Conservation (phyloP, 164 flowering plant genomes). For the Chimonanthus salicifolius region DNA sequence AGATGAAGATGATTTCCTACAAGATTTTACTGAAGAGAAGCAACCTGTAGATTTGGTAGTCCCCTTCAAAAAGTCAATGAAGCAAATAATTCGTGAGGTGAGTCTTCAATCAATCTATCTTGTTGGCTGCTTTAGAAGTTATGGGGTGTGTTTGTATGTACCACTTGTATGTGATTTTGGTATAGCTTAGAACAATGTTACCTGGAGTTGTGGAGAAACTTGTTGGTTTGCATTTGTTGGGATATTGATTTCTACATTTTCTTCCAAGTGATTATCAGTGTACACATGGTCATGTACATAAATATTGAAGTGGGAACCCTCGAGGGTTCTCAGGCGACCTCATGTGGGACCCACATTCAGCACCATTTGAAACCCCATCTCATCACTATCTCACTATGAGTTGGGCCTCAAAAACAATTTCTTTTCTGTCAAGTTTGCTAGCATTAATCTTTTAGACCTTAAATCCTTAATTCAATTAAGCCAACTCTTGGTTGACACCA, state of each 20-base stretch:
- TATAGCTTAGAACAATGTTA: too few relatives aligned
- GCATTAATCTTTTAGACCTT: too few relatives aligned
- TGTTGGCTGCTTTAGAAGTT: neutral
- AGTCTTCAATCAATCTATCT: neutral
- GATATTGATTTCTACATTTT: neutral
- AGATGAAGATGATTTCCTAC: conserved; percentile 66
- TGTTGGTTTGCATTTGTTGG: neutral
- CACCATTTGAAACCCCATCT: too few relatives aligned
- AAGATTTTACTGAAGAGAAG: conserved; percentile 38
- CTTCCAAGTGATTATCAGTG: neutral
- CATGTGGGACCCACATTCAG: too few relatives aligned
- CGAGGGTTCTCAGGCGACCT: too few relatives aligned
- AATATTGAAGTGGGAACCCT: too few relatives aligned
- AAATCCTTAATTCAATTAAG: too few relatives aligned
- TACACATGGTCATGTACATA: too few relatives aligned
- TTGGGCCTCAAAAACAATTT: too few relatives aligned
- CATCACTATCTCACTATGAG: too few relatives aligned
- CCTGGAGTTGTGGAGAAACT: neutral
- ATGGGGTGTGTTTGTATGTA: neutral
- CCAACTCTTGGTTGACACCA: too few relatives aligned
- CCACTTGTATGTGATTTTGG: neutral
- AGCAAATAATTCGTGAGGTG: conserved; percentile 84
- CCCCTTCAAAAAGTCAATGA: conserved; percentile 77
- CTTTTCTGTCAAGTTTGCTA: too few relatives aligned
- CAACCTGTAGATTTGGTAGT: conserved; percentile 55